phyloP scores from a whole-genome alignment of 805 yeast species.

The Sungouiozyma intestinalis region DNA sequence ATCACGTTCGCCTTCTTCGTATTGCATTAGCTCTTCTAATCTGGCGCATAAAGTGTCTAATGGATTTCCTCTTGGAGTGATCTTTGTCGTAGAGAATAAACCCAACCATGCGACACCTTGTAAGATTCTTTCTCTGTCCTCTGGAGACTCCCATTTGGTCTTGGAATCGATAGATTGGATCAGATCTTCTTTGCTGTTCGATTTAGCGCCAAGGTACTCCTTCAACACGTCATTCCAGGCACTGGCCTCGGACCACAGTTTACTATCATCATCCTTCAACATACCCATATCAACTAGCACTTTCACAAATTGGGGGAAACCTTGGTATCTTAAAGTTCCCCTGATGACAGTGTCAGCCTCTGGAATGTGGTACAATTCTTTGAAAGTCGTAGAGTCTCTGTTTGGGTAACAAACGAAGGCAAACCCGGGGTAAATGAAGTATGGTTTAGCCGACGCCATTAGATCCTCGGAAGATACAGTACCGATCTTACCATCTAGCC shows the following conservation, averaged over 20 bases:
- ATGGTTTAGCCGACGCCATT: constrained; percentile 92
- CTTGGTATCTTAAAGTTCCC: constrained; percentile 96
- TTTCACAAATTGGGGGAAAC: constrained; percentile 96
- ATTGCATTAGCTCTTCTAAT: constrained; percentile 91
- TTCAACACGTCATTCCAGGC: constrained; percentile 90
- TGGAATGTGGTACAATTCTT: constrained; percentile 85
- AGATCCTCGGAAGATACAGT: constrained; percentile 78
- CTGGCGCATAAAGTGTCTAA: constrained; percentile 96
- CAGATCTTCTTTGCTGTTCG: constrained; percentile 62
- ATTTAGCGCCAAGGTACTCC: constrained; percentile 60
- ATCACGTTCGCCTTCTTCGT: constrained; percentile 91
- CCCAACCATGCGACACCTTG: constrained; percentile 93
- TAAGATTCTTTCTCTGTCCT: constrained; percentile 77
- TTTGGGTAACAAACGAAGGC: constrained; percentile 94
- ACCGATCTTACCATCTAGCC: constrained; percentile 74
- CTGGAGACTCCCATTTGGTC: constrained; percentile 71
- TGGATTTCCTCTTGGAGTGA: constrained; percentile 86
- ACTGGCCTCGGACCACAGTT: constrained; percentile 43
- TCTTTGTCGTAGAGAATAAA: constrained; percentile 63
- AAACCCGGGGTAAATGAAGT: constrained; percentile 91
- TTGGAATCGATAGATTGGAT: constrained; percentile 63
- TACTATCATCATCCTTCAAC: constrained; percentile 65
- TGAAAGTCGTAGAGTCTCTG: constrained; percentile 93
- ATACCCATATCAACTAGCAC: constrained; percentile 90
- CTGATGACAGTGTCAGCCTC: constrained; percentile 95